Evolutionary conservation across 2,329 filamentous ascomycete species (phyloP).

Genomic region (Neocucurbitaria cava): DNA sequence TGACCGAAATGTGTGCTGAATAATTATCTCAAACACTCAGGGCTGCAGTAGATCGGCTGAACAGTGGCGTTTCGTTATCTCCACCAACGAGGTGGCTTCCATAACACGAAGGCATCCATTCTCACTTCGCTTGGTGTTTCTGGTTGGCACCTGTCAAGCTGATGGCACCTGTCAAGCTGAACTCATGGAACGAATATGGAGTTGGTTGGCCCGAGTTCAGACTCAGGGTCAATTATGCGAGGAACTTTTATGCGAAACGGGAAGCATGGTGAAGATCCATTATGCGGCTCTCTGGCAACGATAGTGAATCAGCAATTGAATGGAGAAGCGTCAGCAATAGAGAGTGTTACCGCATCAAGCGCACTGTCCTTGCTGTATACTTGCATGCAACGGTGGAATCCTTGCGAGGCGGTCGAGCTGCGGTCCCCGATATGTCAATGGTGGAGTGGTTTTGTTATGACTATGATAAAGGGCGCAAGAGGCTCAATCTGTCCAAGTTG

Average conservation of each 20-base stretch:
- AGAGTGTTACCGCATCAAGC: slow-evolving; percentile 1
- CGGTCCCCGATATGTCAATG: slow-evolving; percentile 2
- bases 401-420: slow-evolving; percentile 6
- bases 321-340: slow-evolving; percentile 8
- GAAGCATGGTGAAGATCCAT: background rate
- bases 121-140: background rate
- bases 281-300: background rate
- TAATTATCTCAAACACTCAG: slow-evolving; percentile 13
- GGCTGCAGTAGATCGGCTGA: background rate
- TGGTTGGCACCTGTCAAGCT: background rate
- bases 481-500: background rate
- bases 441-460: slow-evolving; percentile 4
- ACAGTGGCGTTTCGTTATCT: slow-evolving; percentile 6
- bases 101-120: background rate
- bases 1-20: slow-evolving; percentile 9
- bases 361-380: background rate
- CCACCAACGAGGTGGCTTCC: background rate
- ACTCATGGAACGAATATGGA: background rate
- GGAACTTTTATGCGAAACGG: background rate
- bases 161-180: background rate
- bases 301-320: slow-evolving; percentile 6
- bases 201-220: background rate
- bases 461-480: background rate
- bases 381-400: slow-evolving; percentile 1
- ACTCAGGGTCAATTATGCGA: background rate